phyloP scores from a whole-genome alignment of 2,329 filamentous ascomycete species.

The Paraphaeosphaeria minitans region DNA sequence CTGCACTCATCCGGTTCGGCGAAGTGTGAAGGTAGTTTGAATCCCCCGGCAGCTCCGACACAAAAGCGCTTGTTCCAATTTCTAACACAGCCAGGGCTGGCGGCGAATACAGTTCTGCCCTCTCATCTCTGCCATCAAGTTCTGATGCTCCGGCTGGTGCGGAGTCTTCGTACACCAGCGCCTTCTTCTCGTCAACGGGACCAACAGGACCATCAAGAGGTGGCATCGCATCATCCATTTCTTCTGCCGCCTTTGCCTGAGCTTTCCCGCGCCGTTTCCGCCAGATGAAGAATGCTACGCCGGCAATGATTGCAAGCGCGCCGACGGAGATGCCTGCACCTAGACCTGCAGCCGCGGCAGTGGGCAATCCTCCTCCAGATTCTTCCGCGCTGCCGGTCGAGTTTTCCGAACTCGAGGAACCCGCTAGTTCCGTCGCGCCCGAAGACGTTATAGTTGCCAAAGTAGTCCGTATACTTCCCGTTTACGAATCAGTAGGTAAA shows the following conservation, averaged over 20 bases:
- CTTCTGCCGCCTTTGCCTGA: not conserved
- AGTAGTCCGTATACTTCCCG: not conserved
- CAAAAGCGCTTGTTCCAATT: not conserved
- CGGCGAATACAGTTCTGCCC: not conserved
- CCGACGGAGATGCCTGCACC: not conserved
- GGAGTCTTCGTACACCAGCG: not conserved
- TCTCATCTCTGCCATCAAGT: not conserved
- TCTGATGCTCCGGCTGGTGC: not conserved
- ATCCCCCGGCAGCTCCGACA: constrained; percentile 1
- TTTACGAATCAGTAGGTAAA: not conserved
- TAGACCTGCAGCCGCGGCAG: not conserved
- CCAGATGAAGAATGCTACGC: not conserved
- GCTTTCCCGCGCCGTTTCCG: not conserved
- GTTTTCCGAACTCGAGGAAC: not conserved
- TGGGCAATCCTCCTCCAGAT: not conserved
- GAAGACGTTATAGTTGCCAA: not conserved
- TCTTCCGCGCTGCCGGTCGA: too few species aligned
- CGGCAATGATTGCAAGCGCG: not conserved
- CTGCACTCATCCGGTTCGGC: not conserved
- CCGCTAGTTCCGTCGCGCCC: not conserved
- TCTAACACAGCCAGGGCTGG: not conserved
- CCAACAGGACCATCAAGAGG: not conserved
- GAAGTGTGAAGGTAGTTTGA: not conserved
- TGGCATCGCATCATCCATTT: not conserved
- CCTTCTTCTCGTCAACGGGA: not conserved